Evolutionary conservation across 2,329 filamentous ascomycete species (phyloP).

Genomic region (Talaromyces albobiverticillius): DNA sequence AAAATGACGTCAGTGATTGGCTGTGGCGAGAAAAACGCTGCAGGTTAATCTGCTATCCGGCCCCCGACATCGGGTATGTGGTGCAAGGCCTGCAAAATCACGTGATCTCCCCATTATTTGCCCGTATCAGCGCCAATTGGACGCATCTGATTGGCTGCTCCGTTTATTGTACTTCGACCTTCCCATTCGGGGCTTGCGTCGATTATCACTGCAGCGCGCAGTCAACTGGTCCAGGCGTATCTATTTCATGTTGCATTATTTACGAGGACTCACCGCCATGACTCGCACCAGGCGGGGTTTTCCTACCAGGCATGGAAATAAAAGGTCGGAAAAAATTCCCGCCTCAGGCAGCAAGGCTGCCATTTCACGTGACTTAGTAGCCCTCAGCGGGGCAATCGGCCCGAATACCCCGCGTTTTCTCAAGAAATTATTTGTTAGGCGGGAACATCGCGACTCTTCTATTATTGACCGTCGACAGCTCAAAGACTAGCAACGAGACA

Average conservation of each 20-base stretch:
- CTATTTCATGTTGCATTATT: background rate
- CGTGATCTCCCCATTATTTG: background rate
- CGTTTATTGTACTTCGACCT: no score
- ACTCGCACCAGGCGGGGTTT: background rate
- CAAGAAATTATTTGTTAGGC: background rate
- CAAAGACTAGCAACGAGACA: background rate
- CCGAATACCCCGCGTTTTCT: slow-evolving; percentile 10
- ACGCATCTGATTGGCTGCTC: background rate
- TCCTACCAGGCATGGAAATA: background rate
- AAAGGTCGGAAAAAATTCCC: background rate
- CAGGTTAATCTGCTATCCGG: background rate
- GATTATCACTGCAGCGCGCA: no score
- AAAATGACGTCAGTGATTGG: slow-evolving; percentile 4
- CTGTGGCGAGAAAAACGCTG: background rate
- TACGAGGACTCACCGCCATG: background rate
- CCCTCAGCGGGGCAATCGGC: slow-evolving; percentile 2
- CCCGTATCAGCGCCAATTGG: background rate
- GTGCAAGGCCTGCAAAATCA: background rate
- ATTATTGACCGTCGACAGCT: background rate
- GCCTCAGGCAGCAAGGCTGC: no score
- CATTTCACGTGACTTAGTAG: slow-evolving; percentile 1
- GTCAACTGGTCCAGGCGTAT: no score
- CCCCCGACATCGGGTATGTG: slow-evolving; percentile 9
- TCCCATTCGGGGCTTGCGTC: no score
- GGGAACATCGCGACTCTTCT: background rate